Base-by-base conservation (phyloP, 2,329 filamentous ascomycete genomes). In the Raffaelea ambrosiae region DNA sequence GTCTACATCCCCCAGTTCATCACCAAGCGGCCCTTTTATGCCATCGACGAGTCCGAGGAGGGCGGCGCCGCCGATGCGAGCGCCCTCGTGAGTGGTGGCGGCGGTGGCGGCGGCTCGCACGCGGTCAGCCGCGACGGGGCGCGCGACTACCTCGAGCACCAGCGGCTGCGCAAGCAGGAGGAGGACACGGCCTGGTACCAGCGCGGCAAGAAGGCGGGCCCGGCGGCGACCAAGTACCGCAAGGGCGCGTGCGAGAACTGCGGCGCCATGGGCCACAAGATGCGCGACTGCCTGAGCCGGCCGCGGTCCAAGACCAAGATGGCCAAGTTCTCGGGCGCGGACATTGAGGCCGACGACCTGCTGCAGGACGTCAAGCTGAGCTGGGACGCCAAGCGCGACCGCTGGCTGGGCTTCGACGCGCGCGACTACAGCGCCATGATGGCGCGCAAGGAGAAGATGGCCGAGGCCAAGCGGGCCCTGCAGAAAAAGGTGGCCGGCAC, bases 191-290 rank as follows among this genome's bases (percentile, higher is more conserved):
- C 87, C 80, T 95, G 90, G 91, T 95, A 96, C 68, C 87, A 95
- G 52, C 84, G 93, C 40, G 89, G 89, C 46, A 85, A 86, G 68
- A 91, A 88, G 62, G 69, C 79, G 11, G 89, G 87, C 0, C 88
- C 88, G 4, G 89, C 89, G 1, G 89, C 91, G 44, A 98, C 93
- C 55, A 98, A 96, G 63, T 98, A 87, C 64, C 87, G 94, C 55
- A 98, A 97, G 71, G 93, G 94, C 61, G 91, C 93, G 46, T 98
- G 93, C 69, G 91, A 97, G 67, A 98, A 98, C 68, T 98, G 93
- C 70, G 93, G 93, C 59, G 84, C 89, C 49, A 94, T 97, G 86
- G 89, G 87, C 55, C 93, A 98, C 69, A 95, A 95, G 68, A 85
- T 82, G 46, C 95, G 95, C 62, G 91, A 97, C 61, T 98, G 93